Conservation (phyloP, 208 protist species). For the Phytomonas francai region DNA sequence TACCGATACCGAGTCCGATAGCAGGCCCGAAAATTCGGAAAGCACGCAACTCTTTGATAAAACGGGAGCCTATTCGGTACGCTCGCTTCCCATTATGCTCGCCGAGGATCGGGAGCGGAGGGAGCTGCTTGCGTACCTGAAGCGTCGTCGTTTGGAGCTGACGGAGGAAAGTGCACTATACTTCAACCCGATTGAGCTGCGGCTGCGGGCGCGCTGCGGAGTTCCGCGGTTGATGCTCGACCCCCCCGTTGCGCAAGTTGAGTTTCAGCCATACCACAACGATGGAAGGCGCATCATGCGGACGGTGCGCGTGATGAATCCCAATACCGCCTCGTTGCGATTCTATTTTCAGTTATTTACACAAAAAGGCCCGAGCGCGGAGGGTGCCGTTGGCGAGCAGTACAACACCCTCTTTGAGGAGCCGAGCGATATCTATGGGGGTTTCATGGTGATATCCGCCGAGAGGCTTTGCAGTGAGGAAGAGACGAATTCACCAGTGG, state of each 20-base stretch:
- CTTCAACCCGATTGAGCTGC: conserved; percentile 76
- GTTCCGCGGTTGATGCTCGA: conserved; percentile 60
- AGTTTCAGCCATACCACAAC: conserved; percentile 2
- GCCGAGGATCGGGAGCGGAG: conserved; percentile 59
- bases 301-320: conserved; percentile 69
- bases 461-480: neutral
- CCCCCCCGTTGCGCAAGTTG: conserved; percentile 43
- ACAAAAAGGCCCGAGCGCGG: neutral
- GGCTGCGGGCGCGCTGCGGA: conserved; percentile 65
- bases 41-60: neutral
- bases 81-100: conserved; percentile 39
- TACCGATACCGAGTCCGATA: conserved; percentile 5
- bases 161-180: conserved; percentile 38
- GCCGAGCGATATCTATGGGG: neutral
- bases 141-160: conserved; percentile 31
- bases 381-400: neutral
- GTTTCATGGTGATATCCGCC: neutral
- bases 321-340: conserved; percentile 59
- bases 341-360: conserved; percentile 39
- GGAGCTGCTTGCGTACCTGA: conserved; percentile 52
- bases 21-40: neutral
- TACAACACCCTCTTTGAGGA: neutral
- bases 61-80: conserved; percentile 11
- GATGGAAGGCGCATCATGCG: conserved; percentile 24
- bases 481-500: conserved; percentile 4